Conservation (phyloP, 2,329 filamentous ascomycete species). For the Didymella sp. region DNA sequence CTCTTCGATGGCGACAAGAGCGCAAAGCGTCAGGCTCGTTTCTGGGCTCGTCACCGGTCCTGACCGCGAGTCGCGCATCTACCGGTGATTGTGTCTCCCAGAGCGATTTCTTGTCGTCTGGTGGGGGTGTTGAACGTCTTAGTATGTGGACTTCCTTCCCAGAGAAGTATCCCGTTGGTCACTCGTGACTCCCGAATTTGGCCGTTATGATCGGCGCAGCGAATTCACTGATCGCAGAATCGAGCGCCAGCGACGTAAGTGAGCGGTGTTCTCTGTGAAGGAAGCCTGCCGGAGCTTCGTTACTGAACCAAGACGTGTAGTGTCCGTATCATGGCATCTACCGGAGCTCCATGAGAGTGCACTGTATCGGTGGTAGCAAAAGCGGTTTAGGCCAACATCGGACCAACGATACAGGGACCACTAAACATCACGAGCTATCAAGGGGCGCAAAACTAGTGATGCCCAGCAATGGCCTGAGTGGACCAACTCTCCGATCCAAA, state of each 20-base stretch:
- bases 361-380: conserved; percentile 10
- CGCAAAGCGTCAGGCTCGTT: conserved; percentile 18
- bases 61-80: conserved; percentile 20
- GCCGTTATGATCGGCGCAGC: neutral
- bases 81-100: conserved; percentile 12
- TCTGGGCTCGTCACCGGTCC: conserved; percentile 22
- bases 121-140: conserved; percentile 18
- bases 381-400: conserved; percentile 14
- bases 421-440: conserved; percentile 6
- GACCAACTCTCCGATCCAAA: conserved; percentile 15
- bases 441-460: conserved; percentile 14
- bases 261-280: neutral
- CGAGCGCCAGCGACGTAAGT: neutral
- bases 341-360: conserved; percentile 1
- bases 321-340: conserved; percentile 8
- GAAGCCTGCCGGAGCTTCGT: neutral
- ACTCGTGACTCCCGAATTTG: neutral
- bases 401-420: conserved; percentile 9
- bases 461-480: conserved; percentile 26
- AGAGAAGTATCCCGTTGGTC: conserved; percentile 7
- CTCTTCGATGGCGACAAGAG: conserved; percentile 31
- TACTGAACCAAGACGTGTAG: conserved; percentile 4
- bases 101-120: conserved; percentile 4
- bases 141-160: conserved; percentile 20
- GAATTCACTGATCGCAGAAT: neutral